phyloP scores from a whole-genome alignment of 176 grass and related monocot species.

The Hordeum marinum region DNA sequence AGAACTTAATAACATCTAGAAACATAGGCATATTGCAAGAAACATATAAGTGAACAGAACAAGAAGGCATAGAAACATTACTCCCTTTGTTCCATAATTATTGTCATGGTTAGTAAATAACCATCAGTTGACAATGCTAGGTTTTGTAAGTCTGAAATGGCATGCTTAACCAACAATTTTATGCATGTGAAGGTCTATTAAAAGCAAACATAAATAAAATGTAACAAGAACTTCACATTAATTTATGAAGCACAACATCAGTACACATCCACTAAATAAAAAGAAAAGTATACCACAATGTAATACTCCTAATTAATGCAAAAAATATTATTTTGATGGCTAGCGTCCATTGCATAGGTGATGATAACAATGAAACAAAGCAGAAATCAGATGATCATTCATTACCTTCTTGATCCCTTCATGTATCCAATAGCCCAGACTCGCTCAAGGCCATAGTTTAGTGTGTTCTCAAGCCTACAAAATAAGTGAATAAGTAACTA shows the following conservation, averaged over 20 bases:
- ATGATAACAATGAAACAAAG: background rate
- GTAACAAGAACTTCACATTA: background rate
- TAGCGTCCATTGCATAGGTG: background rate
- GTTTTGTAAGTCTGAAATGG: background rate
- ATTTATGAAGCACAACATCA: background rate
- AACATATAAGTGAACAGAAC: background rate
- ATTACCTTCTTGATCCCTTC: slow-evolving; percentile 95
- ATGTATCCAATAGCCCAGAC: slow-evolving; percentile 97
- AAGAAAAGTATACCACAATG: background rate
- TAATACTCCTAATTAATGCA: background rate
- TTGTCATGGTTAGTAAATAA: background rate
- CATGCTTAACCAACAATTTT: background rate
- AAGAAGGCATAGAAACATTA: slow-evolving; percentile 13
- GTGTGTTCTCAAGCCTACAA: slow-evolving; percentile 93
- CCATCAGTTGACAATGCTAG: background rate
- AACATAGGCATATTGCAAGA: background rate
- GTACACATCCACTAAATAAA: background rate
- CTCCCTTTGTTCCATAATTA: too few relatives aligned
- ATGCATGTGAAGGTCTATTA: background rate
- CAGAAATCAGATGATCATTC: slow-evolving; percentile 12
- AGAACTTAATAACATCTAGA: background rate
- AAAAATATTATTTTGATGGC: slow-evolving; percentile 6
- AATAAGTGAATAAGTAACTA: slow-evolving; percentile 6
- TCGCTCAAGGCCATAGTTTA: slow-evolving; percentile 97
- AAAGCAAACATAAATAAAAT: slow-evolving; percentile 9